A percentile compares a stretch with the other conserved stretches of the same genome.
These are phyloP conservation scores for Ceratobasidium sp. DNA, from an alignment of 1,284 basidiomycete genomes.

Conservation along the genomic window DNA sequence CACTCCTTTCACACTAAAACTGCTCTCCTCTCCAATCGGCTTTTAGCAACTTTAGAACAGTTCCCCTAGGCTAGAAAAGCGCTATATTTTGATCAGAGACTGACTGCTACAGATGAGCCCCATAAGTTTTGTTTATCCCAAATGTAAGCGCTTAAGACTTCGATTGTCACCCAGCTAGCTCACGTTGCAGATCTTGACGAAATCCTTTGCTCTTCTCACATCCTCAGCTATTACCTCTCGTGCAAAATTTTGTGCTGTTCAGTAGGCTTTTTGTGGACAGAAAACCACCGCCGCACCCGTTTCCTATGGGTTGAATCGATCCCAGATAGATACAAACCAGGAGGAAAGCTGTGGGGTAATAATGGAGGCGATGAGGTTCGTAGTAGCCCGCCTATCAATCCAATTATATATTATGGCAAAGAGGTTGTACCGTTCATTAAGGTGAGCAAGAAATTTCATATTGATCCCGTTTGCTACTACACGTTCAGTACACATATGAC, in stretches of 20 bases:
- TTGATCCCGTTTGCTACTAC: neutral
- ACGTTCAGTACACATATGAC: slow-evolving; percentile 47
- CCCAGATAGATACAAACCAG: neutral
- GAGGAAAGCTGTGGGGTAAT: slow-evolving; percentile 2
- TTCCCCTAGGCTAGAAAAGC: too few relatives aligned
- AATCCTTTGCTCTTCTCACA: neutral
- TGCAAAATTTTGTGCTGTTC: neutral
- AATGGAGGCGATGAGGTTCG: slow-evolving; percentile 2
- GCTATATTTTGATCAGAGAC: too few relatives aligned
- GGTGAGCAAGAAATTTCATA: slow-evolving; percentile 34
- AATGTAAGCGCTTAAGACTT: too few relatives aligned
- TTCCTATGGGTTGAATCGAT: neutral
- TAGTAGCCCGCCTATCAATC: neutral
- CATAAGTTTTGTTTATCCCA: too few relatives aligned
- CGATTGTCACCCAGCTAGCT: too few relatives aligned
- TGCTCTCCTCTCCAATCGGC: too few relatives aligned
- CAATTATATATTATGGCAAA: slow-evolving; percentile 6
- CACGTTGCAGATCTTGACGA: too few relatives aligned
- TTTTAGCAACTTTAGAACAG: too few relatives aligned
- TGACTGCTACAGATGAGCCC: too few relatives aligned
- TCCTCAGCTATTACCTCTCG: neutral
- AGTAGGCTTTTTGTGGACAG: neutral
- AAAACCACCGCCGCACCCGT: neutral
- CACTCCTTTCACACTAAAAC: too few relatives aligned
- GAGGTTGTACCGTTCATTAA: neutral